Conservation (phyloP, 225 moss, liverwort and hornwort genomes). For the Antitrichia curtipendula region DNA sequence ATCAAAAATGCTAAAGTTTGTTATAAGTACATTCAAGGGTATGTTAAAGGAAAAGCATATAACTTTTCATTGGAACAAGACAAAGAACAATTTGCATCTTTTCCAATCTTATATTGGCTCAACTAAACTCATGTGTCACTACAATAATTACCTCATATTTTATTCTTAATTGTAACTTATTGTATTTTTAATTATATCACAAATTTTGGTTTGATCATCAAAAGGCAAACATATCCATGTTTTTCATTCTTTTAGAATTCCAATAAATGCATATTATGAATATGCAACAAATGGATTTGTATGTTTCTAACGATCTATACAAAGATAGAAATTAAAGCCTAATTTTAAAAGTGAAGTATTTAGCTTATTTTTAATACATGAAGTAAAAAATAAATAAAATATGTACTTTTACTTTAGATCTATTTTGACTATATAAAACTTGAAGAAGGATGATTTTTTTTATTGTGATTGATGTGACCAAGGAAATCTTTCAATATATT, state of each 20-base stretch:
- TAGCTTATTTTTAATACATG: fast-evolving
- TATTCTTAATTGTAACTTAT: not conserved
- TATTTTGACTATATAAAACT: not conserved
- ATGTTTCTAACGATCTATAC: not conserved
- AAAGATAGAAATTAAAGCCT: not conserved
- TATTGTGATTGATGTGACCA: fast-evolving
- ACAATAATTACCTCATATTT: not conserved
- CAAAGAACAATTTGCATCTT: not conserved
- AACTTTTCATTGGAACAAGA: not conserved
- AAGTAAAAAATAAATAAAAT: not conserved
- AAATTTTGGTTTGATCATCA: not conserved
- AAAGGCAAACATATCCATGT: not conserved
- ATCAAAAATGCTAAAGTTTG: not conserved
- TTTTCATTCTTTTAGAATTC: not conserved
- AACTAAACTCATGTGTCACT: not conserved
- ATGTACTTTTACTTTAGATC: not conserved
- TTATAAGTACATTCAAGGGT: not conserved
- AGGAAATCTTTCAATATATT: not conserved
- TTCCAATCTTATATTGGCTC: not conserved
- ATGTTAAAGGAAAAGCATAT: not conserved
- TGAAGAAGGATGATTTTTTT: fast-evolving
- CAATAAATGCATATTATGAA: not conserved
- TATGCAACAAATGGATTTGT: not conserved
- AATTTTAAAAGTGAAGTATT: no score
- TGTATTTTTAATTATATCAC: not conserved